Evolutionary conservation across 2,329 filamentous ascomycete species (phyloP).

Genomic region (Paraconiothyrium brasiliense): DNA sequence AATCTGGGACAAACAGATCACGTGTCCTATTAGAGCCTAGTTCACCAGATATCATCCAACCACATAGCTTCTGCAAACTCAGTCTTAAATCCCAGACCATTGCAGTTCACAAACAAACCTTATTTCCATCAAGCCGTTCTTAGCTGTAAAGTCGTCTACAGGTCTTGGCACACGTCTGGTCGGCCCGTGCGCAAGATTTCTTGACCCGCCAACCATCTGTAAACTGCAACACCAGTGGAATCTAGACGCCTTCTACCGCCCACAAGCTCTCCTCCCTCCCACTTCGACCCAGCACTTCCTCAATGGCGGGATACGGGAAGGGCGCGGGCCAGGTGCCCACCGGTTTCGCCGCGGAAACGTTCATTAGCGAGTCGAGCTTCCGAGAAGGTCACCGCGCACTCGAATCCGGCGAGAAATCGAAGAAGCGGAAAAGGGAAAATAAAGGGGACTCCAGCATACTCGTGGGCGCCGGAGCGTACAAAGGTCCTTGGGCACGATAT

Average conservation of each 20-base stretch:
- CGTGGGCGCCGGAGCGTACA: conserved; percentile 86
- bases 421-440: conserved; percentile 81
- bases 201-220: not conserved
- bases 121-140: not conserved
- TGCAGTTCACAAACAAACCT: not conserved
- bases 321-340: conserved; percentile 65
- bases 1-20: not conserved
- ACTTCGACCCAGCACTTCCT: not conserved
- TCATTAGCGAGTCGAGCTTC: conserved; percentile 90
- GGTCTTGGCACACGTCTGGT: conserved; percentile 10
- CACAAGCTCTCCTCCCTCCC: not conserved
- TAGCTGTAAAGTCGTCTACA: not conserved
- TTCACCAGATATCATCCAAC: not conserved
- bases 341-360: conserved; percentile 86
- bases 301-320: conserved; percentile 32
- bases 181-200: conserved; percentile 8
- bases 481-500: conserved; percentile 94
- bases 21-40: not conserved
- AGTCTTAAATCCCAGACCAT: not conserved
- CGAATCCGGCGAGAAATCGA: conserved; percentile 67
- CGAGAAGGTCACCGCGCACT: conserved; percentile 85
- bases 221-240: not conserved
- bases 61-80: not conserved
- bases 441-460: conserved; percentile 86
- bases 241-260: not conserved